phyloP scores from a whole-genome alignment of 192 early-diverging fungal genomes.

The Glomus cerebriforme region DNA sequence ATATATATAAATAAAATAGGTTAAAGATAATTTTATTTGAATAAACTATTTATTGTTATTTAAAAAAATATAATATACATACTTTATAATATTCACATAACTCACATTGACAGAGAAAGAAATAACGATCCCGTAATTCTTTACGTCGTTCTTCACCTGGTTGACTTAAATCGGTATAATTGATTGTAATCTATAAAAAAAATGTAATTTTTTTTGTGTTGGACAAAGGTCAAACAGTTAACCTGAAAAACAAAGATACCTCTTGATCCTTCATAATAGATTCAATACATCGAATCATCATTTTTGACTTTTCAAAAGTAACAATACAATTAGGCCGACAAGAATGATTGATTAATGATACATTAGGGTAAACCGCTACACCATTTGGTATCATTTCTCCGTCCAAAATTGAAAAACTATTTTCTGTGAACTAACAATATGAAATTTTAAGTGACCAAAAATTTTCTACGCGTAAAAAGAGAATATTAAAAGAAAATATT shows the following conservation, averaged over 20 bases:
- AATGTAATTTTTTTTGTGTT: too few relatives aligned
- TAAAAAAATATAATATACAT: neutral
- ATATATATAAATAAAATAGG: neutral
- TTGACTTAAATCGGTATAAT: slow-evolving; percentile 42
- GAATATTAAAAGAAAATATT: neutral
- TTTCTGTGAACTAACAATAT: slow-evolving; percentile 39
- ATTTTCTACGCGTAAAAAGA: neutral
- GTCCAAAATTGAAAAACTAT: slow-evolving; percentile 46
- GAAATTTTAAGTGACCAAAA: too few relatives aligned
- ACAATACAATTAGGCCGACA: slow-evolving; percentile 45
- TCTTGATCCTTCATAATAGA: slow-evolving; percentile 42
- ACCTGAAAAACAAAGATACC: slow-evolving; percentile 13
- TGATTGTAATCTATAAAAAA: slow-evolving; percentile 33
- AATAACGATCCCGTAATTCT: slow-evolving; percentile 42
- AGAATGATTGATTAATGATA: slow-evolving; percentile 50
- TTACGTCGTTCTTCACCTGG: slow-evolving; percentile 34
- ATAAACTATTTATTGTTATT: neutral
- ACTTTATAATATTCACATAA: slow-evolving; percentile 29
- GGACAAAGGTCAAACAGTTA: too few relatives aligned
- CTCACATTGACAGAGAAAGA: slow-evolving; percentile 45
- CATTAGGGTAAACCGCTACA: slow-evolving; percentile 45
- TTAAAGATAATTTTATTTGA: too few relatives aligned
- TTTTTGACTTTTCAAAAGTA: slow-evolving; percentile 39
- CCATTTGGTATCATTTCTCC: slow-evolving; percentile 45
- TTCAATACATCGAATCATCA: slow-evolving; percentile 36